Percentiles rank a stretch among this genome's conserved stretches.
phyloP scores from a whole-genome alignment of 352 stramenopile genomes.

The Globisporangium solare region DNA sequence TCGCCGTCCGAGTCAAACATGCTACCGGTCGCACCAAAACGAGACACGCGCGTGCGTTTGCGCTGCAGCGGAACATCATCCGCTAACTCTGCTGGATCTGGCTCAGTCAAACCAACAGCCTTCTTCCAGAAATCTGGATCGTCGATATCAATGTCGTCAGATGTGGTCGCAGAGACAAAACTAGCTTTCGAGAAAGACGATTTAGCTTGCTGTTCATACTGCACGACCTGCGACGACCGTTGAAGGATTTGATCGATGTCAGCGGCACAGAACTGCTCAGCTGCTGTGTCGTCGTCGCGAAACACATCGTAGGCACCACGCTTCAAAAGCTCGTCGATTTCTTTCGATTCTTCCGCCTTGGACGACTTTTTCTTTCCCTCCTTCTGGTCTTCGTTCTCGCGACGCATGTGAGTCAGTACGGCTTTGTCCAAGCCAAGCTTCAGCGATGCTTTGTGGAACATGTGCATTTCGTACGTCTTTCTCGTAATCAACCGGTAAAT shows the following conservation, averaged over 20 bases:
- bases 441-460: constrained; percentile 91
- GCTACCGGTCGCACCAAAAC: constrained; percentile 59
- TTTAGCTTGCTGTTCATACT: constrained; percentile 82
- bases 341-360: constrained; percentile 84
- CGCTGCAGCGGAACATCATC: constrained; percentile 74
- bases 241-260: constrained; percentile 98
- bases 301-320: constrained; percentile 91
- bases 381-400: constrained; percentile 78
- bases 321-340: constrained; percentile 91
- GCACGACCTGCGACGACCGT: constrained; percentile 75
- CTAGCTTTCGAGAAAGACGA: constrained; percentile 91
- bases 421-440: constrained; percentile 93
- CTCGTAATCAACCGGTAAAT: constrained; percentile 88
- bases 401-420: constrained; percentile 88
- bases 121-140: constrained; percentile 99
- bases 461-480: constrained; percentile 95
- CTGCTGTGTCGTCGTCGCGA: constrained; percentile 86
- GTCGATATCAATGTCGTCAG: constrained; percentile 95
- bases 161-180: constrained; percentile 87
- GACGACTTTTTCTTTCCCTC: constrained; percentile 55
- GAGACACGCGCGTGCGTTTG: constrained; percentile 80
- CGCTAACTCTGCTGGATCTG: constrained; percentile 51
- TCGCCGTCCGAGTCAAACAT: constrained; percentile 63
- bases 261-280: constrained; percentile 94
- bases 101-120: constrained; percentile 85